A percentile compares a stretch with the other conserved stretches of the same genome.
These are phyloP conservation scores for Liquidambar formosana DNA, from an alignment of 164 flowering plant species.

Conservation along the genomic window DNA sequence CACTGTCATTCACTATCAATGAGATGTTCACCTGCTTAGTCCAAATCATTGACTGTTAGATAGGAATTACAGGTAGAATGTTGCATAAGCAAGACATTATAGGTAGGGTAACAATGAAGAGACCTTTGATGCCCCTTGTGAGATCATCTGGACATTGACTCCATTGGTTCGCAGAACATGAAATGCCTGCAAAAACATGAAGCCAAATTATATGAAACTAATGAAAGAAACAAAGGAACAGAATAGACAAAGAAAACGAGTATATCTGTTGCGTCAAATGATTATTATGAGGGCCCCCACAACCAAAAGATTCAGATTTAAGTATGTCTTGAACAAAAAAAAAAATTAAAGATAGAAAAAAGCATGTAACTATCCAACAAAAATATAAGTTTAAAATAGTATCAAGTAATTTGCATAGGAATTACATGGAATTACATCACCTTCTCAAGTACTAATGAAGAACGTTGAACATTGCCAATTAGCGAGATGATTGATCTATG, in stretches of 20 bases:
- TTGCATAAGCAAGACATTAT: neutral
- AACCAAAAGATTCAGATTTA: no score
- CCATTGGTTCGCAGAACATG: slow-evolving; percentile 62
- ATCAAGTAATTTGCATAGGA: no score
- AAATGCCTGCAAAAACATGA: slow-evolving; percentile 59
- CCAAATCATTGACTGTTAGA: neutral
- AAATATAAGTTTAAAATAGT: no score
- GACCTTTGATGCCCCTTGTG: slow-evolving; percentile 99
- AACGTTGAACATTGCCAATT: slow-evolving; percentile 91
- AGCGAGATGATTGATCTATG: slow-evolving; percentile 90
- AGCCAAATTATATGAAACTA: neutral
- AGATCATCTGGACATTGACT: slow-evolving; percentile 97
- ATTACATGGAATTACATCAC: slow-evolving; percentile 25
- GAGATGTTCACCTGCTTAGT: slow-evolving; percentile 74
- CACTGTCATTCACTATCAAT: slow-evolving; percentile 73
- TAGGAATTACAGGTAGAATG: neutral
- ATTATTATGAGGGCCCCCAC: no score
- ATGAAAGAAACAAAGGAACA: no score
- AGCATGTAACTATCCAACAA: no score
- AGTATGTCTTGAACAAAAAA: no score
- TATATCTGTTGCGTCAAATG: no score
- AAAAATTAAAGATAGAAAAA: no score
- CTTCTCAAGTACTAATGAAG: slow-evolving; percentile 90
- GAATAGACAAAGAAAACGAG: no score
- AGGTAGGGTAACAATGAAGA: slow-evolving; percentile 1